Percentiles rank a stretch among this genome's conserved stretches.
phyloP scores from a whole-genome alignment of 306 rosid species.

The Cucurbita ficifolia region DNA sequence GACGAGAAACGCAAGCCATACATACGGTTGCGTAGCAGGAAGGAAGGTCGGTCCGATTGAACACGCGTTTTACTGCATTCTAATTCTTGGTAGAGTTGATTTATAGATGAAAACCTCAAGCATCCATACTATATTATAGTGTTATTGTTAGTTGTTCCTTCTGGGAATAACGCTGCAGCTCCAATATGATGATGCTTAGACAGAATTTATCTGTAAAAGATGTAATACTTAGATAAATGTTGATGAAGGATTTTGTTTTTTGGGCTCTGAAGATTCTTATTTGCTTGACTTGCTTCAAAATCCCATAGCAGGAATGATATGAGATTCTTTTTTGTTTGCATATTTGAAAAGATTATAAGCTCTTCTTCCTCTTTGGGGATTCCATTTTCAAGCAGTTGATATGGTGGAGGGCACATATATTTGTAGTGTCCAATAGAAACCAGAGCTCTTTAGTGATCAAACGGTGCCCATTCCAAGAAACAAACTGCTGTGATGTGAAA shows the following conservation, averaged over 20 bases:
- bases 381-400: background rate
- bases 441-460: background rate
- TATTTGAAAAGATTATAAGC: background rate
- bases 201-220: background rate
- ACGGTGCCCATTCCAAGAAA: background rate
- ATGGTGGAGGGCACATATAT: background rate
- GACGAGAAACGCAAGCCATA: constrained; percentile 24
- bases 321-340: no score
- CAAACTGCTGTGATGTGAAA: background rate
- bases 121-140: background rate
- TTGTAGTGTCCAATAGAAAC: background rate
- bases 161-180: constrained; percentile 8
- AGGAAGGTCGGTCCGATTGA: constrained; percentile 53
- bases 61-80: constrained; percentile 10
- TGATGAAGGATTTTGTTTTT: background rate
- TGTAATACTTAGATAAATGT: background rate
- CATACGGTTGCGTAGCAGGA: constrained; percentile 49
- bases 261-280: background rate
- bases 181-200: background rate
- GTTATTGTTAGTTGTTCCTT: background rate
- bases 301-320: no score
- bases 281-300: background rate
- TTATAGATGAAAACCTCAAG: constrained; percentile 6
- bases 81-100: constrained; percentile 7
- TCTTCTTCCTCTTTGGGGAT: background rate